Evolutionary conservation across 768 basidiomycete genomes (phyloP).

Genomic region (Naganishia randhawae): DNA sequence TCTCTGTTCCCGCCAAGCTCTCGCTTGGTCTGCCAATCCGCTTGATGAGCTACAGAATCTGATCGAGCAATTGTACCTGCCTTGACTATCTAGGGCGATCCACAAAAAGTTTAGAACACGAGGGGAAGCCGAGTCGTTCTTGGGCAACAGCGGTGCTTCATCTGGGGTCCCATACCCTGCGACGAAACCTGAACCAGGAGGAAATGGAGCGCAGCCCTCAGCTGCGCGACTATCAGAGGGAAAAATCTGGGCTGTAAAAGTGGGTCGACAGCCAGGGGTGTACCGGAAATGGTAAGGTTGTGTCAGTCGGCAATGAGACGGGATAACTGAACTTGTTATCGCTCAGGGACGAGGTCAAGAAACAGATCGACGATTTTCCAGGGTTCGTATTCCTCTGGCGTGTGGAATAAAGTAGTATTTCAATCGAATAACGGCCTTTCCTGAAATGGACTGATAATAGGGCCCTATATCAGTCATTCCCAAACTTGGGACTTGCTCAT

Average conservation of each 20-base stretch:
- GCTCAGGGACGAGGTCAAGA: neutral
- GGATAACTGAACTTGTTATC: neutral
- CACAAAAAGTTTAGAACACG: constrained; percentile 66
- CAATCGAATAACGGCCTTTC: neutral
- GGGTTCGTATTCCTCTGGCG: neutral
- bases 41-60: neutral
- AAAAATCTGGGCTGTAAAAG: constrained; percentile 15
- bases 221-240: constrained; percentile 7
- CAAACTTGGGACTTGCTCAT: neutral
- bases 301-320: neutral
- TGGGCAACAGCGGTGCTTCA: constrained; percentile 29
- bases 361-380: neutral
- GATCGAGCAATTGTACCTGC: neutral
- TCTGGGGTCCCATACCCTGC: constrained; percentile 19
- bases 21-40: neutral
- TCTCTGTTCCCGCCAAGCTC: neutral
- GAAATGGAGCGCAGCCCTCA: constrained; percentile 15
- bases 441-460: neutral
- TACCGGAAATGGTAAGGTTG: constrained; percentile 8
- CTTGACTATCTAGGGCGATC: constrained; percentile 51
- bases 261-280: neutral
- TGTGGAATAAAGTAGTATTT: neutral
- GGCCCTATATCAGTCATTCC: neutral
- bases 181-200: constrained; percentile 24
- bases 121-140: constrained; percentile 62